A percentile compares a stretch with the other conserved stretches of the same genome.
Evolutionary conservation across 495 filamentous ascomycete genomes (phyloP).

Genomic region (Neurospora sp.): DNA sequence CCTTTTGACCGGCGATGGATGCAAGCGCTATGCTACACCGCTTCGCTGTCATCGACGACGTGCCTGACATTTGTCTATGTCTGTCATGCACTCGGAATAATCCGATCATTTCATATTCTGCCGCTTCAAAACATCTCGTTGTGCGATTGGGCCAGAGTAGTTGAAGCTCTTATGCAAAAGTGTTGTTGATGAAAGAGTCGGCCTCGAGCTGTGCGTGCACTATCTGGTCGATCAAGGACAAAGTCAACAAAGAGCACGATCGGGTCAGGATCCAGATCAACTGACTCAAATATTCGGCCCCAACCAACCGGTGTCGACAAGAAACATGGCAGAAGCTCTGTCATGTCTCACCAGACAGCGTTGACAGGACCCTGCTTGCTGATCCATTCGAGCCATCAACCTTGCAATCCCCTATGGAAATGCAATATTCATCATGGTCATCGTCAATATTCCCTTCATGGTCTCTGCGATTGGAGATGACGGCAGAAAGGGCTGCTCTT

Average conservation of each 20-base stretch:
- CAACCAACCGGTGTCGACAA: neutral
- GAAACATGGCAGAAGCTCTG: neutral
- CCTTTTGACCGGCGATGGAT: neutral
- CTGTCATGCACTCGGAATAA: neutral
- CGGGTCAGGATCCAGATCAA: neutral
- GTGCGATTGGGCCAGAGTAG: neutral
- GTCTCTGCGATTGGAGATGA: neutral
- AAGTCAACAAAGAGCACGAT: neutral
- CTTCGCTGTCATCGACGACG: neutral
- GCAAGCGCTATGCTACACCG: neutral
- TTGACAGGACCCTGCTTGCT: neutral
- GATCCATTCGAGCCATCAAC: neutral
- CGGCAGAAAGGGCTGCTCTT: neutral
- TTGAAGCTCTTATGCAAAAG: neutral
- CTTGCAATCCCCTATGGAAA: neutral
- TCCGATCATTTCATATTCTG: neutral
- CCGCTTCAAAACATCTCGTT: neutral
- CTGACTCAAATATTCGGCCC: neutral
- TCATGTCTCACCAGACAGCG: neutral
- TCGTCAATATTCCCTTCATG: neutral
- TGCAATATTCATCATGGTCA: neutral
- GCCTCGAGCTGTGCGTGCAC: neutral
- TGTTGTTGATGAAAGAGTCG: neutral
- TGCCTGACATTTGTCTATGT: neutral
- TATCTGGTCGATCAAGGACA: neutral